A percentile compares a stretch with the other conserved stretches of the same genome.
These are phyloP conservation scores for Nemophila menziesii DNA, from an alignment of 257 asterid genomes.

Conservation along the genomic window DNA sequence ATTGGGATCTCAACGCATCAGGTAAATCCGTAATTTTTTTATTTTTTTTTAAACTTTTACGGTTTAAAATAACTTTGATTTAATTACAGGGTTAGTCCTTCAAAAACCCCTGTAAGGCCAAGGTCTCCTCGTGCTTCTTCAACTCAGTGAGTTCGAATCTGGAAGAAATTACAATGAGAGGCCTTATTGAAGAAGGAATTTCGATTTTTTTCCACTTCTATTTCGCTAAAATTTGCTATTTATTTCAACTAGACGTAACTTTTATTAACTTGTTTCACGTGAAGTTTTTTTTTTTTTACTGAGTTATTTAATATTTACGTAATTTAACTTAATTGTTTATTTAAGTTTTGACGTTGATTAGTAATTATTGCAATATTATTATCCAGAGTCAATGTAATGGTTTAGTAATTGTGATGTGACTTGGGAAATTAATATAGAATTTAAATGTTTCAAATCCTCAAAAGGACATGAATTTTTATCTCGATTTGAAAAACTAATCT, in stretches of 20 bases:
- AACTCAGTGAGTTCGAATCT: slow-evolving; percentile 24
- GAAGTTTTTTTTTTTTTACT: slow-evolving; percentile 13
- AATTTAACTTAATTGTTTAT: slow-evolving; percentile 6
- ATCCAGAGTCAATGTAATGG: too few species aligned
- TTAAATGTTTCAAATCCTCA: too few species aligned
- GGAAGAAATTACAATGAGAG: slow-evolving; percentile 21
- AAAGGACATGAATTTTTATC: too few species aligned
- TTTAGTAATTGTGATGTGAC: too few species aligned
- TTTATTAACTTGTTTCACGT: slow-evolving; percentile 15
- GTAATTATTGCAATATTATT: too few species aligned
- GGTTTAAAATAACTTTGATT: neutral
- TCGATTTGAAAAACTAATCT: too few species aligned
- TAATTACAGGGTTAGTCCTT: slow-evolving; percentile 82
- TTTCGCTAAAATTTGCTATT: too few species aligned
- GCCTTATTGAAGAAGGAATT: slow-evolving; percentile 29
- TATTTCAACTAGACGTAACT: too few species aligned
- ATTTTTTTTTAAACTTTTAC: neutral
- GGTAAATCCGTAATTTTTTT: slow-evolving; percentile 26
- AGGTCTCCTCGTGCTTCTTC: slow-evolving; percentile 38
- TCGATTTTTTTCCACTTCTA: slow-evolving; percentile 23
- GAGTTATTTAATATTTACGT: slow-evolving; percentile 15
- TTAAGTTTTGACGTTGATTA: neutral
- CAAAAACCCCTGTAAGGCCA: slow-evolving; percentile 97
- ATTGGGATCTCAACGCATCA: slow-evolving; percentile 75
- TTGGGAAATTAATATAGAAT: too few species aligned